These are phyloP conservation scores for Ascochyta rabiei DNA, from an alignment of 2,329 filamentous ascomycete genomes.

Conservation along the genomic window DNA sequence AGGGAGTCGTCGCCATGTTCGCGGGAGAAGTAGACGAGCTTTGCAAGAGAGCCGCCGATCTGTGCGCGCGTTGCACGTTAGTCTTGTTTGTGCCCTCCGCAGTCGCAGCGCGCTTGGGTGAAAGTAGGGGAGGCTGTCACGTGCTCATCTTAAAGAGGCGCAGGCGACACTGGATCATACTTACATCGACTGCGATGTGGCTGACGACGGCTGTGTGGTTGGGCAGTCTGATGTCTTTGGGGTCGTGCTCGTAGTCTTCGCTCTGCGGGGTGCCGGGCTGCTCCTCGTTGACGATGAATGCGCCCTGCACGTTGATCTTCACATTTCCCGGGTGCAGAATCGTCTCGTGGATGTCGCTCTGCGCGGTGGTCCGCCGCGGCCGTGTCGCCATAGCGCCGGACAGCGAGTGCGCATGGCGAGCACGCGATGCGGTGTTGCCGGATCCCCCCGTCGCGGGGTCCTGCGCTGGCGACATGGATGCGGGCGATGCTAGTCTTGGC, in stretches of 20 bases:
- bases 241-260: constrained; percentile 71
- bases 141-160: constrained; percentile 20
- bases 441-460: constrained; percentile 43
- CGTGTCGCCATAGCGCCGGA: constrained; percentile 25
- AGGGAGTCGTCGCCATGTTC: constrained; percentile 79
- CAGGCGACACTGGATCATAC: constrained; percentile 46
- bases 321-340: constrained; percentile 71
- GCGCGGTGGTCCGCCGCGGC: constrained; percentile 37
- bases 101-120: neutral
- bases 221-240: constrained; percentile 92
- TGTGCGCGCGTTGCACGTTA: constrained; percentile 49
- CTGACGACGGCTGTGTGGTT: constrained; percentile 95
- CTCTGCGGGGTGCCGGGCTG: constrained; percentile 55
- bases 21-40: constrained; percentile 95
- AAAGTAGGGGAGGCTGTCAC: constrained; percentile 11
- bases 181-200: constrained; percentile 94
- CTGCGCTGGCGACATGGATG: constrained; percentile 40
- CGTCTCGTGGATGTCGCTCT: constrained; percentile 56
- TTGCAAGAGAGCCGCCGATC: constrained; percentile 95
- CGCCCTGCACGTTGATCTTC: constrained; percentile 94
- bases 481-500: constrained; percentile 40
- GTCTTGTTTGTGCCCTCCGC: constrained; percentile 11
- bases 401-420: constrained; percentile 16
- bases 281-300: constrained; percentile 88
- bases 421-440: constrained; percentile 30